Conservation (phyloP, 78 protist genomes). For the slime mould (Dictyostelium discoideum) region dicty_2.7 NC_007089.4:4469501-4470000, state of each 20-base stretch:
- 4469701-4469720: neutral
- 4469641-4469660: constrained; percentile 29
- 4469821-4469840: constrained; percentile 43
- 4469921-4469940: too few species aligned
- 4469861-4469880: constrained; percentile 19
- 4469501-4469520: too few species aligned
- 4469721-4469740: constrained; percentile 15
- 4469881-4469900: constrained; percentile 51
- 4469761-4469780: neutral
- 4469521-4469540: too few species aligned
- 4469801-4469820: constrained; percentile 52
- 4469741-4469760: constrained; percentile 35
- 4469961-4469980: neutral
- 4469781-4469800: constrained; percentile 2
- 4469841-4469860: constrained; percentile 27
- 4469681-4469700: neutral
- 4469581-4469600: constrained; percentile 22
- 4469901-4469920: constrained; percentile 42
- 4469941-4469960: neutral
- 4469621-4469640: constrained; percentile 45
- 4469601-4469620: constrained; percentile 43
- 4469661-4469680: constrained; percentile 36
- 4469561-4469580: constrained; percentile 51
- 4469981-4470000: too few species aligned
- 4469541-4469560: too few species aligned